Evolutionary conservation across 768 basidiomycete genomes (phyloP).

Genomic region (Gloeopeniophorella convolvens): DNA sequence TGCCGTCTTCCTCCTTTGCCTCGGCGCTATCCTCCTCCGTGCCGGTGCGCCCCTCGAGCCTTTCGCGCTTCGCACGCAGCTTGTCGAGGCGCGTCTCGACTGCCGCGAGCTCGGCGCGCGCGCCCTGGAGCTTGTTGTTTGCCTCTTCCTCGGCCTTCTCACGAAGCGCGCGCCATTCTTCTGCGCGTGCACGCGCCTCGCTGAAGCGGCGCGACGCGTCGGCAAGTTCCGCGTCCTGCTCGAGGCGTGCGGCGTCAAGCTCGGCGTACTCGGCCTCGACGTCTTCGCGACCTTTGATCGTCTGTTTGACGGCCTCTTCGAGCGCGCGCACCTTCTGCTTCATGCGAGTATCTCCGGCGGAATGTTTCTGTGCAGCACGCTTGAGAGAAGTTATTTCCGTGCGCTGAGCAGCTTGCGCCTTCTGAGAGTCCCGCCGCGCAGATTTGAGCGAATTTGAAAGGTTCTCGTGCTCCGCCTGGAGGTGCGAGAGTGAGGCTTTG

Average conservation of each 20-base stretch:
- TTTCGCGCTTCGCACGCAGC: slow-evolving; percentile 57
- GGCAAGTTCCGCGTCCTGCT: slow-evolving; percentile 10
- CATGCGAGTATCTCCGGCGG: slow-evolving; percentile 67
- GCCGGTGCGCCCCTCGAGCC: slow-evolving; percentile 40
- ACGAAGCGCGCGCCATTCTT: slow-evolving; percentile 11
- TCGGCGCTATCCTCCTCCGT: not conserved
- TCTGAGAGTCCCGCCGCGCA: slow-evolving; percentile 74
- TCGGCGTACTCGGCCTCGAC: slow-evolving; percentile 36
- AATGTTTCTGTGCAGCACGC: slow-evolving; percentile 75
- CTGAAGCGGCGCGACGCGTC: slow-evolving; percentile 29
- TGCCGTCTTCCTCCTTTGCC: not conserved
- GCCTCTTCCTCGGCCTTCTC: slow-evolving; percentile 39
- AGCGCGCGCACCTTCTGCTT: slow-evolving; percentile 82
- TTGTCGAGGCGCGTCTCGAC: slow-evolving; percentile 54
- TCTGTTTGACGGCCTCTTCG: slow-evolving; percentile 82
- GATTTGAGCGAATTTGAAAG: slow-evolving; percentile 67
- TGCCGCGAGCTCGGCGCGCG: slow-evolving; percentile 36
- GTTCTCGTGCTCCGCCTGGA: slow-evolving; percentile 61
- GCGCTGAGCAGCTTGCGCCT: slow-evolving; percentile 73
- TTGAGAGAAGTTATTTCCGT: slow-evolving; percentile 81
- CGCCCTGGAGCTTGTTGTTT: slow-evolving; percentile 32
- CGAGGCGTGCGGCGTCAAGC: slow-evolving; percentile 31
- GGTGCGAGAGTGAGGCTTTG: slow-evolving; percentile 54
- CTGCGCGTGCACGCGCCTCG: slow-evolving; percentile 6
- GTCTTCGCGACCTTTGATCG: slow-evolving; percentile 41